Percentiles rank a stretch among this genome's conserved stretches.
These are phyloP conservation scores for Aspergillus funiculosus DNA, from an alignment of 495 filamentous ascomycete species.

Conservation along the genomic window DNA sequence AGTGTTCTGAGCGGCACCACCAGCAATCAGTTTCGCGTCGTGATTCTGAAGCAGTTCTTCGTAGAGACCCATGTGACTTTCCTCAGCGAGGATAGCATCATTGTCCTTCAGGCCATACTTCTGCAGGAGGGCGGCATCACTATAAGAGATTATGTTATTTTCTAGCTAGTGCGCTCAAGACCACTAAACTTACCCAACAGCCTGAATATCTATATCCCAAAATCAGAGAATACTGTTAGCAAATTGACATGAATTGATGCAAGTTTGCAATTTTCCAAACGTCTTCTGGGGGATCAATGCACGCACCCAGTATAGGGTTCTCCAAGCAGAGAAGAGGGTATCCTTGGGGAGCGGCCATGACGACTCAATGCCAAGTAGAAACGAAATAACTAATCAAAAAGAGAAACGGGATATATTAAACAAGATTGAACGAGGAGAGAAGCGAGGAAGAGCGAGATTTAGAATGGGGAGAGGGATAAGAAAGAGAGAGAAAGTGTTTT, in stretches of 20 bases:
- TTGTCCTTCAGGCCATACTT: conserved; percentile 93
- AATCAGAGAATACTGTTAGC: conserved; percentile 19
- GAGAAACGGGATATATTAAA: conserved; percentile 3
- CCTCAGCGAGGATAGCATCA: conserved; percentile 94
- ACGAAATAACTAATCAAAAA: too few relatives aligned
- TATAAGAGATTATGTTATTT: conserved; percentile 7
- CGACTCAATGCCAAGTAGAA: conserved; percentile 1
- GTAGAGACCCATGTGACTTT: conserved; percentile 81
- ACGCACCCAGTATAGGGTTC: conserved; percentile 90
- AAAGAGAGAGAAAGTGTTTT: conserved; percentile 20
- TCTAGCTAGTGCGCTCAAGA: background rate
- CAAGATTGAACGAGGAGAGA: conserved; percentile 10
- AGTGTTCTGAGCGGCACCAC: conserved; percentile 97
- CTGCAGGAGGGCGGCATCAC: conserved; percentile 68
- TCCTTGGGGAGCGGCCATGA: conserved; percentile 65
- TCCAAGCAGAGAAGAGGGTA: conserved; percentile 86
- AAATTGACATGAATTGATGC: background rate
- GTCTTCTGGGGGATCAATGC: conserved; percentile 3
- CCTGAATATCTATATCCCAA: conserved; percentile 74
- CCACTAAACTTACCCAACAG: conserved; percentile 52
- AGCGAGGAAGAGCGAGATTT: conserved; percentile 8
- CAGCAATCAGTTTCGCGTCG: conserved; percentile 89
- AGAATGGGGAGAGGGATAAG: background rate
- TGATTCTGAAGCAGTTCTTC: conserved; percentile 85
- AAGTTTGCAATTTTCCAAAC: background rate